Conservation (phyloP, 305 asterid species). For the Stenogyne calaminthoides region DNA sequence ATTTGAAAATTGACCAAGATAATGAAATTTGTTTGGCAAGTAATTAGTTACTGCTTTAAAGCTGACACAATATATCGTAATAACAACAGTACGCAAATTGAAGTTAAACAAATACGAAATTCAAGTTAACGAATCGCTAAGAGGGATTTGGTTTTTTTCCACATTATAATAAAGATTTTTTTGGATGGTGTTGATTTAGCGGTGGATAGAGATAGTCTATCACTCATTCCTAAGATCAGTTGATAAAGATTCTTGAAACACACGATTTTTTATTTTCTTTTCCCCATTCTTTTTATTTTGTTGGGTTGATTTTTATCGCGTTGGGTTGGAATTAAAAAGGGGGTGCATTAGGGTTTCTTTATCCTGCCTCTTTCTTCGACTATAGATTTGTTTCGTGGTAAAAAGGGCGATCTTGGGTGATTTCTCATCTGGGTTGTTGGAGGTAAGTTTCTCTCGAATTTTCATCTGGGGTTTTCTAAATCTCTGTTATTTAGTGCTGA, state of each 20-base stretch:
- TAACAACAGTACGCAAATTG: slow-evolving; percentile 33
- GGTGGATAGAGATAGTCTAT: slow-evolving; percentile 43
- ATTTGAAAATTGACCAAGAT: slow-evolving; percentile 19
- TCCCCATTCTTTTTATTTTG: slow-evolving; percentile 26
- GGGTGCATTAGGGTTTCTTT: slow-evolving; percentile 56
- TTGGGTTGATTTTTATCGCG: slow-evolving; percentile 43
- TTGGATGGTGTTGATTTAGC: slow-evolving; percentile 47
- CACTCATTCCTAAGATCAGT: slow-evolving; percentile 36
- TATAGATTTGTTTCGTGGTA: slow-evolving; percentile 29
- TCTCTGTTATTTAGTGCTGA: slow-evolving; percentile 23
- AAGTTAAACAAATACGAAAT: slow-evolving; percentile 31
- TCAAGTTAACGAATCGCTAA: slow-evolving; percentile 26
- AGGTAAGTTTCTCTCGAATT: slow-evolving; percentile 29
- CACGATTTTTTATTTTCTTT: slow-evolving; percentile 42
- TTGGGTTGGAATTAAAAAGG: slow-evolving; percentile 45
- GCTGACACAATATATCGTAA: slow-evolving; percentile 42
- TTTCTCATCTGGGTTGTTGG: slow-evolving; percentile 47
- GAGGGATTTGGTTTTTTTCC: slow-evolving; percentile 30
- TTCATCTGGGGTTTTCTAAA: slow-evolving; percentile 27
- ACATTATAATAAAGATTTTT: slow-evolving; percentile 39
- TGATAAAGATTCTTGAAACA: slow-evolving; percentile 59
- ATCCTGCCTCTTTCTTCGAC: slow-evolving; percentile 30
- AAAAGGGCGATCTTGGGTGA: slow-evolving; percentile 46
- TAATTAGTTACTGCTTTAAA: slow-evolving; percentile 36
- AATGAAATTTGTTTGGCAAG: slow-evolving; percentile 16